Base-by-base conservation (phyloP, 106 monocot genomes). In the Acorus calamus region DNA sequence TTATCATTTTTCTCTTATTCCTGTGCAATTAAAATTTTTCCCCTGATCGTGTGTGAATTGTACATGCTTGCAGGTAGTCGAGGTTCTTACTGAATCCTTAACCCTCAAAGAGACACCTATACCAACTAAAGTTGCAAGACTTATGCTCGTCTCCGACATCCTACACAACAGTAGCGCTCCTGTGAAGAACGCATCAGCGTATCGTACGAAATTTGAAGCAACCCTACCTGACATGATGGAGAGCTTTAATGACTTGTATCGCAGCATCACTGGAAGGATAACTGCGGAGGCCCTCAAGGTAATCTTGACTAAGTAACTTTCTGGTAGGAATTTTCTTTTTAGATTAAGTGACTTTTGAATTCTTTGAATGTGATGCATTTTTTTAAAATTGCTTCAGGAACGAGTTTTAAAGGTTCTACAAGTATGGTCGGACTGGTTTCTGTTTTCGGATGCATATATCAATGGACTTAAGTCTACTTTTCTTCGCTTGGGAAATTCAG, bases 371-470 rank as follows among this genome's bases (percentile, higher is more conserved):
- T 7, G 47, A 50, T 74, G 6, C 44, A 56, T 11, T 47, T 42
- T 43, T 73, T 65, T 77, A 44, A 10, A 8, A 48, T 69, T 76
- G 44, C 60, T 73, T 4, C 74, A 99, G 98, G 98, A 99, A 69
- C 77, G 98, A 76, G 92, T 99, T 67, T 50, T 83, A 44, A 99
- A 99, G 69, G 92, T 99, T 68, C 77, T 99, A 78, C 98, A 99
- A 85, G 98, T 99, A 69, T 99, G 98, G 98, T 81, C 79, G 45
- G 98, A 99, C 67, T 99, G 98, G 98, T 99, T 99, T 69, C 85
- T 99, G 44, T 99, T 99, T 74, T 92, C 98, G 10, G 98, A 99
- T 81, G 85, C 98, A 57, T 99, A 88, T 79, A 77, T 99, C 53
- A 99, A 81, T 76, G 98, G 98, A 1, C 56, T 92, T 5, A 67